These are phyloP conservation scores for Termitomyces sp. DNA, from an alignment of 768 basidiomycete genomes.

Conservation along the genomic window DNA sequence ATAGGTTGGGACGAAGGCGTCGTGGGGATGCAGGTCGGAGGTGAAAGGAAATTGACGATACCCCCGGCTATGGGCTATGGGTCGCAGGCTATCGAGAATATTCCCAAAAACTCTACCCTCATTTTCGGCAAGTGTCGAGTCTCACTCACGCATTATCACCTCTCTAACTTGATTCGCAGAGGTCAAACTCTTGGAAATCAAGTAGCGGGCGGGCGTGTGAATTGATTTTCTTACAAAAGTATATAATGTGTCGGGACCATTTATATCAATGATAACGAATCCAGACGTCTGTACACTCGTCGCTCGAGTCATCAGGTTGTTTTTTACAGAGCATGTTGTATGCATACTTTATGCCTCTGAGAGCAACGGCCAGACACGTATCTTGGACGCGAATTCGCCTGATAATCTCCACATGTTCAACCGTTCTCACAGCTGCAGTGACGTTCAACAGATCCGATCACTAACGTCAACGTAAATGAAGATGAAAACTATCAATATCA, in stretches of 20 bases:
- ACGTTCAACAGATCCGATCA: too few species aligned
- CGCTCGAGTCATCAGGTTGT: too few species aligned
- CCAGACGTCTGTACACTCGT: too few species aligned
- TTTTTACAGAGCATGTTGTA: too few species aligned
- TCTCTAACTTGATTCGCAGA: constrained; percentile 33
- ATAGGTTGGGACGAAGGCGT: constrained; percentile 90
- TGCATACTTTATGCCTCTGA: too few species aligned
- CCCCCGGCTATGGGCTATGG: constrained; percentile 75
- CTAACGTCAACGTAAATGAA: too few species aligned
- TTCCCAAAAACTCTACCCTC: constrained; percentile 79
- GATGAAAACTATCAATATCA: too few species aligned
- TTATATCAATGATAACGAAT: not conserved
- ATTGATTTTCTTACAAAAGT: not conserved
- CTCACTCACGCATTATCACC: not conserved
- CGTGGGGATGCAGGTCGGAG: constrained; percentile 86
- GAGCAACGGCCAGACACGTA: too few species aligned
- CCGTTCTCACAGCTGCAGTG: too few species aligned
- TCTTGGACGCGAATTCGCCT: too few species aligned
- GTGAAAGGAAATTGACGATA: constrained; percentile 77
- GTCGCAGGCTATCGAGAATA: constrained; percentile 45
- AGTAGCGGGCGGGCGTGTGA: constrained; percentile 28
- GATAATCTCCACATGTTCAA: too few species aligned
- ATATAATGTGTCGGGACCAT: not conserved
- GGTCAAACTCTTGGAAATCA: constrained; percentile 67
- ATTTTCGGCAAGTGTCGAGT: constrained; percentile 59